A percentile compares a stretch with the other conserved stretches of the same genome.
These are phyloP conservation scores for Meira miltonrushii DNA, from an alignment of 1,284 basidiomycete species.

Conservation along the genomic window DNA sequence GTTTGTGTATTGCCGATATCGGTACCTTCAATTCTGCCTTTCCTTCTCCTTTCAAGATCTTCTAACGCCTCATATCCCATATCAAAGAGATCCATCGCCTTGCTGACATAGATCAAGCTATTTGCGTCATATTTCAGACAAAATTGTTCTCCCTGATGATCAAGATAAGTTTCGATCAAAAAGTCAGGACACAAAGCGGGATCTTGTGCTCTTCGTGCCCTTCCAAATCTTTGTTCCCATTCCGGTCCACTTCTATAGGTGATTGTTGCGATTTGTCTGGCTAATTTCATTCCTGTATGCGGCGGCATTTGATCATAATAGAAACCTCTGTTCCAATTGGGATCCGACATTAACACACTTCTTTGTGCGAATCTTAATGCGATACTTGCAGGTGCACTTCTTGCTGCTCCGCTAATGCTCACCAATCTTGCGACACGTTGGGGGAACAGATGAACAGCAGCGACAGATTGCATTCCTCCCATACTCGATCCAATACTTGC, in stretches of 20 bases:
- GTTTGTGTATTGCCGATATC: neutral
- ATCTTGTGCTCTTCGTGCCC: conserved; percentile 60
- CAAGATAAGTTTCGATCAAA: conserved; percentile 95
- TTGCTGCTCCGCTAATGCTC: conserved; percentile 86
- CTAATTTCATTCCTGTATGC: conserved; percentile 97
- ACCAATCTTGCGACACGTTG: conserved; percentile 81
- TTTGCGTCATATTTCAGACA: conserved; percentile 99
- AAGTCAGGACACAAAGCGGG: conserved; percentile 85
- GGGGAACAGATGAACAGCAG: conserved; percentile 88
- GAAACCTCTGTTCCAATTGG: conserved; percentile 98
- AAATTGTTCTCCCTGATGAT: conserved; percentile 82
- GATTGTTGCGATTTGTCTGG: conserved; percentile 96
- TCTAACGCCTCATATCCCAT: conserved; percentile 75
- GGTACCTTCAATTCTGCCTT: conserved; percentile 5
- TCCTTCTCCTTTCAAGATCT: conserved; percentile 57
- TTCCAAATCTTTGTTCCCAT: conserved; percentile 94
- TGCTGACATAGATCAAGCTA: conserved; percentile 88
- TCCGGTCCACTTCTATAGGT: conserved; percentile 98
- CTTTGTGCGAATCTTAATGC: conserved; percentile 94
- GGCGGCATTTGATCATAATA: conserved; percentile 87
- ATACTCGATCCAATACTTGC: conserved; percentile 90
- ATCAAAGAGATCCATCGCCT: conserved; percentile 99
- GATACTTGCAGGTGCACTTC: conserved; percentile 82
- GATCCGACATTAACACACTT: conserved; percentile 90
- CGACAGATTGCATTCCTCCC: conserved; percentile 96